Base-by-base conservation (phyloP, 495 filamentous ascomycete species). In the Tuber microsphaerosporum region DNA sequence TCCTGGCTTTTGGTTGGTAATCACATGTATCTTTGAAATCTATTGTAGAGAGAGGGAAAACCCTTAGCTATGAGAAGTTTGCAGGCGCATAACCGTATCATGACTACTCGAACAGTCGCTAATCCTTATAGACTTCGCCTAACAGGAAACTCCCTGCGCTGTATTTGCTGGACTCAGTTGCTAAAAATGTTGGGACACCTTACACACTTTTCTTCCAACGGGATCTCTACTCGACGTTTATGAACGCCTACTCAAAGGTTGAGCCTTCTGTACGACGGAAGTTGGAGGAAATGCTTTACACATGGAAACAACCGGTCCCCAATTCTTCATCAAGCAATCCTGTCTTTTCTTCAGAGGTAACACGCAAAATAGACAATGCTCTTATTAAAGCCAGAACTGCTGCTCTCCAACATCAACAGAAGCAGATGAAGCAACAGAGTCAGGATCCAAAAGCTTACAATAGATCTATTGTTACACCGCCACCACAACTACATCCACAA, bases 141-240 rank as follows among this genome's bases (percentile, higher is more conserved):
- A 86, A 87, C 48, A 92, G 91, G 83, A 99, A 97, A 81, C 86
- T 99, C 22, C 93, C 94, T 37, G 93, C 96, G 3, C 88, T 99
- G n/a, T 99, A 98, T 86, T 91, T 99, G 80, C 92, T 97, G 83
- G 95, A 99, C 85, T 97, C 94, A 14, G 92, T 99, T 74, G 95
- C 95, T 81, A 99, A 99, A 86, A 98, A 98, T 87, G 94, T 98
- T 74, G 96, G 96, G 41, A 97, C 94, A 1, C 96, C 95, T 70
- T 99, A 98, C 84, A 97, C 93, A 1, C 87, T 97, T 10, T 97
- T 95, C 83, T 90, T 99, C 76, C 92, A 95, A 51, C 90, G 92
- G 31, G 94, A 94, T 83, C 89, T 99, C 75, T 98, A 93, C 83
- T 88, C 89, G 78, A 97, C 92, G 26, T 99, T 97, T 83, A 97